phyloP scores from a whole-genome alignment of 306 rosid genomes.

The Fagus sylvatica region DNA sequence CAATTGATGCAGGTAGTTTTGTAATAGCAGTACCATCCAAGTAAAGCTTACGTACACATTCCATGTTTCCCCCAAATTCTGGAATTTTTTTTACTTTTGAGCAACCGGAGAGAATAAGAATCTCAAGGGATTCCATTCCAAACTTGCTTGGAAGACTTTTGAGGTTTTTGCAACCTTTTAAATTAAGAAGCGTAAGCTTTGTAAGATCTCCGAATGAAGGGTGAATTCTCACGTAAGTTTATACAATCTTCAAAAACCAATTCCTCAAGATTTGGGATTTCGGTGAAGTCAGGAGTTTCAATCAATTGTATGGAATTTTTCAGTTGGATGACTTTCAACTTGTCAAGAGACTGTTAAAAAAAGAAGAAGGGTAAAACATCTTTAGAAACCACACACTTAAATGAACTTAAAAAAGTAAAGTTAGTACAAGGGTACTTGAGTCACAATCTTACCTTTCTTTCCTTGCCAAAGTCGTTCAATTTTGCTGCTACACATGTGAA shows the following conservation, averaged over 20 bases:
- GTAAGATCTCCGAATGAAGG: not conserved
- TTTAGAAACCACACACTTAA: not conserved
- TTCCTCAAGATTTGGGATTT: slow-evolving; percentile 20
- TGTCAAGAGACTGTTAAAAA: not conserved
- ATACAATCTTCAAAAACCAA: slow-evolving; percentile 20
- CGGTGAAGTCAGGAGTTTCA: slow-evolving; percentile 14
- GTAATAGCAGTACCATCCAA: too few species aligned
- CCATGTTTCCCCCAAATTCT: too few species aligned
- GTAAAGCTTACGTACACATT: too few species aligned
- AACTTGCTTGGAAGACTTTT: not conserved
- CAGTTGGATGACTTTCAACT: slow-evolving; percentile 20
- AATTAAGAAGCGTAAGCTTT: slow-evolving; percentile 3
- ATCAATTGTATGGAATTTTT: not conserved
- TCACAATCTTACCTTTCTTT: slow-evolving; percentile 8
- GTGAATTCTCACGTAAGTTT: slow-evolving; percentile 11
- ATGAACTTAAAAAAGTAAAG: not conserved
- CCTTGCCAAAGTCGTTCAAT: slow-evolving; percentile 11
- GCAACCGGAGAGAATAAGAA: slow-evolving; percentile 7
- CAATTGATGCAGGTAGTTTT: too few species aligned
- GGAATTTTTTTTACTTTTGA: too few species aligned
- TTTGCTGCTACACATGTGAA: slow-evolving; percentile 13
- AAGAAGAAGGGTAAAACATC: not conserved
- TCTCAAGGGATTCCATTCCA: not conserved
- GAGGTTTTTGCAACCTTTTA: not conserved
- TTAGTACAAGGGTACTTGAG: slow-evolving; percentile 18